These are phyloP conservation scores for Didymella lethalis DNA, from an alignment of 2,329 filamentous ascomycete genomes.

Conservation along the genomic window DNA sequence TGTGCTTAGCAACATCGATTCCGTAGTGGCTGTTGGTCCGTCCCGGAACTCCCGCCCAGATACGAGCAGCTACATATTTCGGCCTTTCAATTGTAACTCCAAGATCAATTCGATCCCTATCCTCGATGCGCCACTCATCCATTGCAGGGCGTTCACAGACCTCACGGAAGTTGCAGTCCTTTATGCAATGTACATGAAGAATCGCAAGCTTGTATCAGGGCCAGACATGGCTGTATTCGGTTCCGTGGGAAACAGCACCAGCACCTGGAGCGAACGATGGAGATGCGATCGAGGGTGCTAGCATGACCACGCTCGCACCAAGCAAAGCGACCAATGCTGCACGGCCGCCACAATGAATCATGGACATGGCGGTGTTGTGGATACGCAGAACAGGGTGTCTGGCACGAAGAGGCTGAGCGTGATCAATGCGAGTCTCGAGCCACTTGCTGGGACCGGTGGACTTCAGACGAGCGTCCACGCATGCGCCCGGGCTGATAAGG, in stretches of 20 bases:
- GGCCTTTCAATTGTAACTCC: neutral
- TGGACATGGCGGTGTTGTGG: constrained; percentile 38
- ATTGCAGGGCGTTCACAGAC: neutral
- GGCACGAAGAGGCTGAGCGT: constrained; percentile 27
- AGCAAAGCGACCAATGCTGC: constrained; percentile 34
- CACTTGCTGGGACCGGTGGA: constrained; percentile 25
- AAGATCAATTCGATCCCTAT: constrained; percentile 11
- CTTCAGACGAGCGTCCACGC: constrained; percentile 21
- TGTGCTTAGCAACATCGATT: constrained; percentile 24
- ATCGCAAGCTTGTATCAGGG: constrained; percentile 24
- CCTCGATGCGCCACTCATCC: constrained; percentile 27
- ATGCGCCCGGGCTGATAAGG: neutral
- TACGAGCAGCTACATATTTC: constrained; percentile 3
- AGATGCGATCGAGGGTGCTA: no score
- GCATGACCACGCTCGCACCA: constrained; percentile 17
- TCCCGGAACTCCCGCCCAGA: constrained; percentile 25
- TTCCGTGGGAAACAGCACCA: neutral
- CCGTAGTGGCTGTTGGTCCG: constrained; percentile 24
- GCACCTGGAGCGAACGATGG: no score
- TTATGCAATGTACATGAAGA: constrained; percentile 26
- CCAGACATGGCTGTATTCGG: neutral
- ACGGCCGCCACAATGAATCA: constrained; percentile 35
- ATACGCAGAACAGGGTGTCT: constrained; percentile 33
- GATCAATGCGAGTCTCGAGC: constrained; percentile 30
- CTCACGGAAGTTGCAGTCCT: neutral